phyloP scores from a whole-genome alignment of 345 rosid species.

The Trapa bicornis region DNA sequence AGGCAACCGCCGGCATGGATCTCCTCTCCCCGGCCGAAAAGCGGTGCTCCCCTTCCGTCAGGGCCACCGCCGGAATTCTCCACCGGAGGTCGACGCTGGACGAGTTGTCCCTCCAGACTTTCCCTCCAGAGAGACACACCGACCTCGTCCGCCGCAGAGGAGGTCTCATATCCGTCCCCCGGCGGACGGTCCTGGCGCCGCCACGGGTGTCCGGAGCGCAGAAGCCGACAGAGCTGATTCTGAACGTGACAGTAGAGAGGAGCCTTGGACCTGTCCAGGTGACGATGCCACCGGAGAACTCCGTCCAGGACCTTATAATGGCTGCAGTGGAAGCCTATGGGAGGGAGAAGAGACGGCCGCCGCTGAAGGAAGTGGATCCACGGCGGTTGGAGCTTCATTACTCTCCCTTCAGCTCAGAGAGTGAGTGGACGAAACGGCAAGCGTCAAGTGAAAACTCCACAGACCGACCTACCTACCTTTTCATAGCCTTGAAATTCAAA shows the following conservation, averaged over 20 bases:
- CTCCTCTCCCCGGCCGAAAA: background rate
- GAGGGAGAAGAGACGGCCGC: slow-evolving; percentile 43
- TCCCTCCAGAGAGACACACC: slow-evolving; percentile 10
- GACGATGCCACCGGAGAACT: slow-evolving; percentile 25
- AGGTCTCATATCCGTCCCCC: slow-evolving; percentile 14
- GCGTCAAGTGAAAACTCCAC: background rate
- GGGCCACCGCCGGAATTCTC: background rate
- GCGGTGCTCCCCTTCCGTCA: background rate
- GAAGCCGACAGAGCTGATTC: slow-evolving; percentile 31
- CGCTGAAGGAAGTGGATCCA: slow-evolving; percentile 26
- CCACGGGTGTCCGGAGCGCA: background rate
- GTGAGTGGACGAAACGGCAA: slow-evolving; percentile 20
- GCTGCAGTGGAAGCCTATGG: slow-evolving; percentile 33
- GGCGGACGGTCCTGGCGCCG: slow-evolving; percentile 4
- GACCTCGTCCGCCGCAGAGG: slow-evolving; percentile 15
- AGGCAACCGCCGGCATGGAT: background rate
- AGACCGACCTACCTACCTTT: background rate
- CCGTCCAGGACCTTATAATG: slow-evolving; percentile 36
- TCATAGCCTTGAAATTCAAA: background rate
- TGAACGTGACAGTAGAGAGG: slow-evolving; percentile 48
- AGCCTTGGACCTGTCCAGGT: slow-evolving; percentile 48
- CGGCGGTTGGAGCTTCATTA: slow-evolving; percentile 34
- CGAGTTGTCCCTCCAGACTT: slow-evolving; percentile 5
- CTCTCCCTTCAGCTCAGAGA: slow-evolving; percentile 41
- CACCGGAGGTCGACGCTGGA: background rate